Evolutionary conservation across 106 monocot genomes (phyloP), one percentile per base, ranked within the genome.

Genomic region (Narthecium ossifragum): DNA sequence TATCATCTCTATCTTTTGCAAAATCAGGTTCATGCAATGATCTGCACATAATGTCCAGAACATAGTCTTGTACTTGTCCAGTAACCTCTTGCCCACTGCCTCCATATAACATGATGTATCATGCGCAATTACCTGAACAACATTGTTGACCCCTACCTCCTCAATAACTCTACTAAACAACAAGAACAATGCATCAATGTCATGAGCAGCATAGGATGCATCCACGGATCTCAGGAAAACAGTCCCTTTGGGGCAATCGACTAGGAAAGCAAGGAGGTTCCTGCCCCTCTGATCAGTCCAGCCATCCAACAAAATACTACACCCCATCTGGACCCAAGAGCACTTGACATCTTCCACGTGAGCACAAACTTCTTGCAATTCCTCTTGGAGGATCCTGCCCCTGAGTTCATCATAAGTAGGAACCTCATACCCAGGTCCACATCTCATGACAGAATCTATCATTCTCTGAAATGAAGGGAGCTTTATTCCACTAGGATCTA

Each of bases 141-240:
- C 72, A 66, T 86, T 77, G 15, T 60, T 23, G 14, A 60, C 65
- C 6, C 86, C 92, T 26, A 92, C 80, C 32, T 86, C 86, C 26
- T 80, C 70, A 34, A 92, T 52, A 39, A 80, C 71, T 57, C 45
- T 36, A 63, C 53, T 60, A 33, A 92, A 13, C 52, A 86, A 43
- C 24, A 45, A 62, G 25, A 83, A 68, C 46, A 86, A 60, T 24
- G 73, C 61, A 68, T 83, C 76, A 25, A 62, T 70, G 62, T 86
- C 85, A 28, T 45, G 56, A 56, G 80, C 22, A 22, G 49, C 71
- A 66, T 63, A 50, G 0, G 80, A 72, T 49, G 73, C 86, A 70
- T 92, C 76, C 20, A 78, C 71, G 34, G 86, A 92, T 64, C 69
- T 86, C 45, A 86, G 54, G 54, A 92, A 92, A 17, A 86, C 10